phyloP scores from a whole-genome alignment of 805 yeast species.

The Saccharomyces kudriavzevii region DNA sequence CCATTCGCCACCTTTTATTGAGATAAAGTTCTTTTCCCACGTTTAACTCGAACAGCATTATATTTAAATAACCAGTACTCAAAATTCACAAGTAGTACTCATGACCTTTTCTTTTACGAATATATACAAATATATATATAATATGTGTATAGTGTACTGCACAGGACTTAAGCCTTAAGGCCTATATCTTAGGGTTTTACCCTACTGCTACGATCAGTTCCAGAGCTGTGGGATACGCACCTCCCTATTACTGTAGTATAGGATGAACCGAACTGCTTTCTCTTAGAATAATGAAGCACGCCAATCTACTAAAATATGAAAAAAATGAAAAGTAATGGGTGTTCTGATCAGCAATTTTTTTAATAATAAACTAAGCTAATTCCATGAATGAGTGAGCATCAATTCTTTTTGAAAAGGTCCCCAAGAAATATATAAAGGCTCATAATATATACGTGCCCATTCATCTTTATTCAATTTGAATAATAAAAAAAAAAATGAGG shows the following conservation, averaged over 20 bases:
- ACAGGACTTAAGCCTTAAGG: not conserved
- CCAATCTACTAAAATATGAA: not conserved
- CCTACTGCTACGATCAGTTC: no score
- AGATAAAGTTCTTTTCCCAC: not conserved
- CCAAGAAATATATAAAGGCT: not conserved
- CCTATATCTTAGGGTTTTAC: not conserved
- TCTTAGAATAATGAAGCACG: not conserved
- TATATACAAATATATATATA: not conserved
- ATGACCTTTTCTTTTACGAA: not conserved
- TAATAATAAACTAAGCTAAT: no score
- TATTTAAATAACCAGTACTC: not conserved
- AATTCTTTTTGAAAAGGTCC: not conserved
- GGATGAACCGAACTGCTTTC: not conserved
- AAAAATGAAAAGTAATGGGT: not conserved
- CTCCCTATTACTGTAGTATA: not conserved
- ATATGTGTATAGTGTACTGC: not conserved
- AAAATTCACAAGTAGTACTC: not conserved
- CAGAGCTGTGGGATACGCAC: no score
- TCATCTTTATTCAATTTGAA: not conserved
- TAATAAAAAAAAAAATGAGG: not conserved
- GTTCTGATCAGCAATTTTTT: not conserved
- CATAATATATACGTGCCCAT: not conserved
- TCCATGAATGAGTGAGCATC: no score
- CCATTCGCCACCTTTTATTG: conserved; percentile 33
- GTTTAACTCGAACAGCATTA: not conserved